Evolutionary conservation across 75 land plant genomes (phyloP).

Genomic region (Sequoiadendron giganteum): DNA sequence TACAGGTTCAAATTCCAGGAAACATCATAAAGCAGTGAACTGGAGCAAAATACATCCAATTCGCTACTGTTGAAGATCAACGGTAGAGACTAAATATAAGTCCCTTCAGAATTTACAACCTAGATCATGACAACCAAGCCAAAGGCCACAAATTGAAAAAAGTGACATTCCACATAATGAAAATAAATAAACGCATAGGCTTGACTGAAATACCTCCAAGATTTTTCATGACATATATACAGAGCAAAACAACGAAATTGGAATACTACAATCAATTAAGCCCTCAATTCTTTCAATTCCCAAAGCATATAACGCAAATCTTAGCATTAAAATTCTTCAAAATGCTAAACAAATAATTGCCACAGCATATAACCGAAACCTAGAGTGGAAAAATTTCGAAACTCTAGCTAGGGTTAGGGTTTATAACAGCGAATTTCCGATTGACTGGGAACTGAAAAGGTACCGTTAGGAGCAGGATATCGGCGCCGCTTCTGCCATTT

Average conservation of each 20-base stretch:
- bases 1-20: too few relatives aligned
- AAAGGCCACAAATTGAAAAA: not conserved
- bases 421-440: not conserved
- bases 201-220: too few relatives aligned
- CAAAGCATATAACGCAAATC: not conserved
- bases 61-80: too few relatives aligned
- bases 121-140: not conserved
- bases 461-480: not conserved
- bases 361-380: not conserved
- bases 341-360: not conserved
- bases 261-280: not conserved
- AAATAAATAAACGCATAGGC: too few relatives aligned
- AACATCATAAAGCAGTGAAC: too few relatives aligned
- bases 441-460: not conserved
- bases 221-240: too few relatives aligned
- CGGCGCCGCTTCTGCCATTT: not conserved
- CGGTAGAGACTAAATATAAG: too few relatives aligned
- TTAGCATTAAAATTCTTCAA: not conserved
- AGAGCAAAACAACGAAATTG: not conserved
- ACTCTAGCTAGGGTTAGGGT: not conserved
- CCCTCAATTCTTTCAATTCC: not conserved
- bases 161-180: too few relatives aligned
- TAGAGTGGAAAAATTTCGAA: not conserved
- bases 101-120: too few relatives aligned
- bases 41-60: too few relatives aligned